phyloP scores from a whole-genome alignment of 306 rosid species.

The Castanopsis chinensis region DNA sequence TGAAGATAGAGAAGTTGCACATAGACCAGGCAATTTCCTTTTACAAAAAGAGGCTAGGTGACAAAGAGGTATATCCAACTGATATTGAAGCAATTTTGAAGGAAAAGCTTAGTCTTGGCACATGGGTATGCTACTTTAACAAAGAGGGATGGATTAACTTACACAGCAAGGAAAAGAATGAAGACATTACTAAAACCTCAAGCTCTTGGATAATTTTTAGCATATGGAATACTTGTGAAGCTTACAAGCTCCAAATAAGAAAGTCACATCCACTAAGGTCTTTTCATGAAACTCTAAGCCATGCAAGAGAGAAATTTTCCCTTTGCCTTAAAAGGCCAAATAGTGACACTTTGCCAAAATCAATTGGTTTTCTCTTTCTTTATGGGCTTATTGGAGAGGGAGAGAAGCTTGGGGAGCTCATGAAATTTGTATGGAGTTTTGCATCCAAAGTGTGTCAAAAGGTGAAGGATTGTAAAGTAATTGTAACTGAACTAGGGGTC shows the following conservation, averaged over 20 bases:
- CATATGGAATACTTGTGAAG: constrained; percentile 64
- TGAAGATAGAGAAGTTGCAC: constrained; percentile 51
- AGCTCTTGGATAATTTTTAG: constrained; percentile 68
- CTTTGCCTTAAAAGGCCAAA: constrained; percentile 52
- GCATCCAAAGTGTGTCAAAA: constrained; percentile 52
- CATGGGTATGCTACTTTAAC: constrained; percentile 69
- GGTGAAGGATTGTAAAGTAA: constrained; percentile 35
- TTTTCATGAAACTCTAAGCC: constrained; percentile 40
- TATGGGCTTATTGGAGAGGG: constrained; percentile 74
- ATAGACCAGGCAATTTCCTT: constrained; percentile 53
- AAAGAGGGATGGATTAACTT: constrained; percentile 45
- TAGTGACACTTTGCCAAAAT: constrained; percentile 25
- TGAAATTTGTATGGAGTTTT: constrained; percentile 59
- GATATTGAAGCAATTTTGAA: constrained; percentile 61
- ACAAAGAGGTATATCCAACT: constrained; percentile 51
- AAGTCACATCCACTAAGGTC: constrained; percentile 49
- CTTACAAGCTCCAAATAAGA: constrained; percentile 51
- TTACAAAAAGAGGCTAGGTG: constrained; percentile 38
- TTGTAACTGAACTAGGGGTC: constrained; percentile 42
- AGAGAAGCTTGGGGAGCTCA: constrained; percentile 55
- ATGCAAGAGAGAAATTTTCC: constrained; percentile 52
- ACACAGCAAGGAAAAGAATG: constrained; percentile 12
- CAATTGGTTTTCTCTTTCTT: constrained; percentile 50
- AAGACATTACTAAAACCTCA: constrained; percentile 31
- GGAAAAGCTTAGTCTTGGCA: constrained; percentile 66